phyloP scores from a whole-genome alignment of 2,329 filamentous ascomycete species.

The Pseudogymnoascus sp. region DNA sequence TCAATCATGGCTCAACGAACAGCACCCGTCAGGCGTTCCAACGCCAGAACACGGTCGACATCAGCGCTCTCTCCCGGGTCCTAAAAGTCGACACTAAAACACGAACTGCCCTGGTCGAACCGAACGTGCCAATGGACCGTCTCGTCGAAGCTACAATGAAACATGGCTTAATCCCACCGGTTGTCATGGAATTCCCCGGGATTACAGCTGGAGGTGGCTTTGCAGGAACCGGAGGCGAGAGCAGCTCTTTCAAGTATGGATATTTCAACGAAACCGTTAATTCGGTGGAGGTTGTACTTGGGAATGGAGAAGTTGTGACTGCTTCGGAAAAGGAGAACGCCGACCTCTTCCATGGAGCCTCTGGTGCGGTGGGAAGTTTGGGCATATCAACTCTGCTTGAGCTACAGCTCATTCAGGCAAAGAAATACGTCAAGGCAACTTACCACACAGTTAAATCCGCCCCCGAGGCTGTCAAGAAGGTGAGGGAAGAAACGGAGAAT shows the following conservation, averaged over 20 bases:
- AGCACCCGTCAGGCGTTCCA: slow-evolving; percentile 40
- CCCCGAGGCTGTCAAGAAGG: slow-evolving; percentile 36
- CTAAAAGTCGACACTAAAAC: slow-evolving; percentile 35
- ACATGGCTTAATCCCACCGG: slow-evolving; percentile 51
- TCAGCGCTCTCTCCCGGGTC: slow-evolving; percentile 41
- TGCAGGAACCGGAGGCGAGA: slow-evolving; percentile 60
- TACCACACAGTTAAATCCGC: slow-evolving; percentile 42
- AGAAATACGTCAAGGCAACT: slow-evolving; percentile 47
- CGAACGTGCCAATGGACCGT: slow-evolving; percentile 62
- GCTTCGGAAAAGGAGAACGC: slow-evolving; percentile 39
- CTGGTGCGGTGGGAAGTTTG: slow-evolving; percentile 52
- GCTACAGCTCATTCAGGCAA: slow-evolving; percentile 47
- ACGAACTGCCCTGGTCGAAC: slow-evolving; percentile 50
- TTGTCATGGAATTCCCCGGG: slow-evolving; percentile 66
- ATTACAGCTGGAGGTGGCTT: slow-evolving; percentile 64
- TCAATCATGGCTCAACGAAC: slow-evolving; percentile 51
- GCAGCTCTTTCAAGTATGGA: slow-evolving; percentile 57
- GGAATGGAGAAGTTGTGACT: slow-evolving; percentile 46
- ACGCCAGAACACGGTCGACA: slow-evolving; percentile 39
- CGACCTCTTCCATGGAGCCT: slow-evolving; percentile 53
- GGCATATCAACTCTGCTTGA: slow-evolving; percentile 55
- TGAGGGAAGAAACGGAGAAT: slow-evolving; percentile 30
- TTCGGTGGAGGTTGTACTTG: slow-evolving; percentile 56
- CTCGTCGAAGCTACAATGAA: slow-evolving; percentile 51
- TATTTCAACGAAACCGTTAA: slow-evolving; percentile 59